Conservation (phyloP, 257 asterid species). For the Salvia rosmarinus region DNA sequence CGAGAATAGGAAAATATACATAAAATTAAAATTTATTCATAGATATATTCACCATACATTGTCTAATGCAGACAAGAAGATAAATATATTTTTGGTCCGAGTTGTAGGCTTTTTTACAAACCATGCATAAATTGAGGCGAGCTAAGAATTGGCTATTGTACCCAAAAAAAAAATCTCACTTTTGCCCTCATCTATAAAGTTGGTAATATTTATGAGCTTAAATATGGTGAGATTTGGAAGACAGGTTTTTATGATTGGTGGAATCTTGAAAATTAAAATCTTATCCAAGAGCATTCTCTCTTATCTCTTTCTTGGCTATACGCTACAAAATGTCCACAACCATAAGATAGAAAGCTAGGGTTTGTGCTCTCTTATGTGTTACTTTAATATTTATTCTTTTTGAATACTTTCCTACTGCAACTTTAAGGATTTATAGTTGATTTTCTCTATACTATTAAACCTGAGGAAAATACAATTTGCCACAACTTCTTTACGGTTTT, state of each 20-base stretch:
- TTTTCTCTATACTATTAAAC: too few species aligned
- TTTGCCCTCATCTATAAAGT: background rate
- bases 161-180: background rate
- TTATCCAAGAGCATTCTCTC: too few species aligned
- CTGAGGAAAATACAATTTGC: too few species aligned
- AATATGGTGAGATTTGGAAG: background rate
- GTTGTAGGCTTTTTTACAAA: background rate
- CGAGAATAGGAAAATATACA: background rate
- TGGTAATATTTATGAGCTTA: background rate
- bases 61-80: background rate
- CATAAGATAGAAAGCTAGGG: background rate
- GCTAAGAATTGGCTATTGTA: conserved; percentile 4
- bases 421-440: too few species aligned
- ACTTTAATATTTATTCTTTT: background rate
- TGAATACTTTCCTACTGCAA: background rate
- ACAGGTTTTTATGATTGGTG: background rate
- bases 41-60: background rate
- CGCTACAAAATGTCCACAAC: background rate
- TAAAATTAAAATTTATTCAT: background rate
- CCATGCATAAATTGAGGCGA: background rate
- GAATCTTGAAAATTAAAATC: background rate
- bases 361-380: too few species aligned
- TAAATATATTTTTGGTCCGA: background rate
- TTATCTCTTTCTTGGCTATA: background rate
- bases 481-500: too few species aligned